Base-by-base conservation (phyloP, 495 filamentous ascomycete species). In the Xylaria intraflava region DNA sequence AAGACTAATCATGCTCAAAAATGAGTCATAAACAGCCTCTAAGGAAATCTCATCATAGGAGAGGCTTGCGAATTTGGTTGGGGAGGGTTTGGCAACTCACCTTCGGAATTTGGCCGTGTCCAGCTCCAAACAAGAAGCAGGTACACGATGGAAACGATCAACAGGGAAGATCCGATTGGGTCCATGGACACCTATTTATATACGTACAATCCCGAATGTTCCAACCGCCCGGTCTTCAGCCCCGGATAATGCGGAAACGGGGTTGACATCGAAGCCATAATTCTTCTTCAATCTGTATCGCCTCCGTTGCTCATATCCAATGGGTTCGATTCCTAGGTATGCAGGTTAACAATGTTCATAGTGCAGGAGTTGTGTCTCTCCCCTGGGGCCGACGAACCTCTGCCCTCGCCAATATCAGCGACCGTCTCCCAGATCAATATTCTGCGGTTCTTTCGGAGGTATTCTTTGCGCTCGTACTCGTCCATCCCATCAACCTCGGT, bases 291-390 rank as follows among this genome's bases (percentile, higher is more conserved):
- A 80, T 48, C 90, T 80, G 70, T 89, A 77, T 46, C 80, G 77
- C 60, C 94, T 83, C 69, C 94, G 77, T 76, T 97, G 90, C 56
- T 85, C 85, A 56, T 95, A 98, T 23, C 89, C 89, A 12, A 87
- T 85, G 26, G 78, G 89, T 55, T 85, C 79, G 54, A 98, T 88
- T 22, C 88, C 92, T 96, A 48, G 50, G 10, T 33, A 14, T 43
- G 0, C 24, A 23, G 51, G 38, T 63, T 55, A 46, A 51, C 23
- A 47, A 23, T 8, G 33, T 40, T 14, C 23, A 16, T 6, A 24
- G 12, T 20, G 22, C 33, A 6, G 1, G 45, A 17, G 16, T 31
- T 30, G 10, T 4, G 2, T 11, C 44, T 20, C 33, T 29, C 44
- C 58, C 35, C 12, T 19, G 19, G 40, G 11, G 24, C 40, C 19